Evolutionary conservation across 2,329 filamentous ascomycete species (phyloP).

Genomic region (Ceratocystis cubensis): DNA sequence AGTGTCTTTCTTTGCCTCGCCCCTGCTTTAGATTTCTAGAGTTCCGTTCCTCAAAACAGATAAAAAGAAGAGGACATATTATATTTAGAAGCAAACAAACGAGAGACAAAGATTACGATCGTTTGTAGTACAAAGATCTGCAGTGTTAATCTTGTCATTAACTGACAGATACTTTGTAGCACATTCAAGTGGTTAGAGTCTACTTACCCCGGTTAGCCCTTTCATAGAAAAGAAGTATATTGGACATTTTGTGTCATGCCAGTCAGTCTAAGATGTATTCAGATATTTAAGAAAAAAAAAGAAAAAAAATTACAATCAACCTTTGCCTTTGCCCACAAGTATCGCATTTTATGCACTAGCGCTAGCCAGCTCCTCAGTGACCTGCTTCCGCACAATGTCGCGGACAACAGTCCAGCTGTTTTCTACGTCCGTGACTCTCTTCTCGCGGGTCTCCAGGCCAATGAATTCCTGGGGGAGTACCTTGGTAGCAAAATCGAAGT

Average conservation of each 20-base stretch:
- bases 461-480: constrained; percentile 73
- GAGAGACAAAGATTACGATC: not conserved
- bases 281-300: not conserved
- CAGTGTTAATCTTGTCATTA: not conserved
- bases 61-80: not conserved
- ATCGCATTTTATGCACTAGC: constrained; percentile 8
- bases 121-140: not conserved
- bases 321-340: not conserved
- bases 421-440: constrained; percentile 55
- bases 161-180: not conserved
- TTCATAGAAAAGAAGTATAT: not conserved
- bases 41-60: not conserved
- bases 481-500: constrained; percentile 60
- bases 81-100: not conserved
- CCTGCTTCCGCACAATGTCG: constrained; percentile 61
- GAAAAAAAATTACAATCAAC: not conserved
- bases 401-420: constrained; percentile 64
- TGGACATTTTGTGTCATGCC: not conserved
- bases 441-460: constrained; percentile 64
- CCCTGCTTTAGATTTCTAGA: not conserved
- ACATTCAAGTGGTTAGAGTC: not conserved
- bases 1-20: not conserved
- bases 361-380: constrained; percentile 47
- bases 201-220: not conserved
- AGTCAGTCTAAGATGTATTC: not conserved